Evolutionary conservation across 2,329 filamentous ascomycete genomes (phyloP).

Genomic region (Mariannaea sp.): DNA sequence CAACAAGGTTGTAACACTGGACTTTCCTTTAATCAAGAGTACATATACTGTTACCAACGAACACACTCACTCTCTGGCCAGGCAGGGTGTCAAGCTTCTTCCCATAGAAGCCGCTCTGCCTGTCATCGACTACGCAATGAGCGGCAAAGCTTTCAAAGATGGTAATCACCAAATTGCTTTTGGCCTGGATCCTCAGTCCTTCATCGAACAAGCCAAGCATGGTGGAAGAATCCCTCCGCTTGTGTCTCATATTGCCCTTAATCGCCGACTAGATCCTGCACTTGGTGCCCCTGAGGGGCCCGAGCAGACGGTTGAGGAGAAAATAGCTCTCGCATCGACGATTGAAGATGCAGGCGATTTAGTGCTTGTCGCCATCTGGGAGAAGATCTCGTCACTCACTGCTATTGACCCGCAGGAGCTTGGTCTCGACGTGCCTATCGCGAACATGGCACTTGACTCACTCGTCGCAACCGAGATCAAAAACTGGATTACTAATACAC

Average conservation of each 20-base stretch:
- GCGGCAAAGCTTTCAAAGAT: neutral
- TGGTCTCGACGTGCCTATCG: conserved; percentile 25
- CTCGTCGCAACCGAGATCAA: conserved; percentile 41
- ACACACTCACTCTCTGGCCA: conserved; percentile 19
- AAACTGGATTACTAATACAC: no score
- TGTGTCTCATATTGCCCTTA: conserved; percentile 4
- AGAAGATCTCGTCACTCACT: conserved; percentile 35
- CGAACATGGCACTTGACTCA: conserved; percentile 39
- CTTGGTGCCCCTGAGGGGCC: neutral
- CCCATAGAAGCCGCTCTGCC: conserved; percentile 22
- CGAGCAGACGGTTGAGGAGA: conserved; percentile 4
- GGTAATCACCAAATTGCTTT: conserved; percentile 11
- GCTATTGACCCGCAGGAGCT: conserved; percentile 35
- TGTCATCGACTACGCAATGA: conserved; percentile 21
- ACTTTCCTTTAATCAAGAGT: conserved; percentile 34
- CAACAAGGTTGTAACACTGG: conserved; percentile 29
- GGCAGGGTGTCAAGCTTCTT: conserved; percentile 23
- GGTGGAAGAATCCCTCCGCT: conserved; percentile 12
- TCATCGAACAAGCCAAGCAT: no score
- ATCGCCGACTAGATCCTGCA: conserved; percentile 7
- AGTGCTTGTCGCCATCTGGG: conserved; percentile 26
- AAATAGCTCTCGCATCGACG: conserved; percentile 17
- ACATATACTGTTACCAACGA: conserved; percentile 31
- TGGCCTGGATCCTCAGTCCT: conserved; percentile 15
- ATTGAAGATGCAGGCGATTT: conserved; percentile 25